A percentile compares a stretch with the other conserved stretches of the same genome.
Evolutionary conservation across 164 flowering plant genomes (phyloP).

Genomic region (Litsea cubeba): DNA sequence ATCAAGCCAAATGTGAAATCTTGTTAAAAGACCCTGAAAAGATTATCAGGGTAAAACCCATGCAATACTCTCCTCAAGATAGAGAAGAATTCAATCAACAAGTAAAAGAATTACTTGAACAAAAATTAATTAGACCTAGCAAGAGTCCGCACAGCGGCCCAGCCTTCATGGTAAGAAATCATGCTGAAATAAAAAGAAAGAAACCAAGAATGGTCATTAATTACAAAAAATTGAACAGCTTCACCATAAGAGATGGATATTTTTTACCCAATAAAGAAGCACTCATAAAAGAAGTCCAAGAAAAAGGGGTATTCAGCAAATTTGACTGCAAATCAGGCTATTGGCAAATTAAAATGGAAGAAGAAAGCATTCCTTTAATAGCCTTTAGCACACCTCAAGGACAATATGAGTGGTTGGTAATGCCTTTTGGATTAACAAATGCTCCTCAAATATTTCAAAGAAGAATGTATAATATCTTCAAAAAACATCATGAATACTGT

Average conservation of each 20-base stretch:
- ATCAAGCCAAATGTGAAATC: no score
- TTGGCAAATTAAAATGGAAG: no score
- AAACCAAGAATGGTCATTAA: constrained; percentile 4
- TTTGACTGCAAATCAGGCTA: neutral
- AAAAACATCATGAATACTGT: neutral
- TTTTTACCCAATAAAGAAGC: neutral
- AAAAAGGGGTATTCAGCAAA: neutral
- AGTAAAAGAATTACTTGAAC: neutral
- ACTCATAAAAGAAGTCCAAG: neutral
- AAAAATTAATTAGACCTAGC: neutral
- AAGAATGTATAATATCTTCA: neutral
- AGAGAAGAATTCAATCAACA: neutral
- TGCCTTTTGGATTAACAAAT: neutral
- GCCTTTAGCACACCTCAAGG: no score
- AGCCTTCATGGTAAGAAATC: constrained; percentile 5
- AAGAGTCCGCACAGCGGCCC: neutral
- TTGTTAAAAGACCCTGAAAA: no score
- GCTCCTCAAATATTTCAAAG: neutral
- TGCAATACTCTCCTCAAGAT: neutral
- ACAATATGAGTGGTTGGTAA: neutral
- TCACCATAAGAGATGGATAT: neutral
- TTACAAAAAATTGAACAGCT: neutral
- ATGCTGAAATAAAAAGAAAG: neutral
- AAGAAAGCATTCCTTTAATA: no score
- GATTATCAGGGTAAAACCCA: neutral